phyloP scores from a whole-genome alignment of 257 asterid genomes.

The Knoxia roxburghii region DNA sequence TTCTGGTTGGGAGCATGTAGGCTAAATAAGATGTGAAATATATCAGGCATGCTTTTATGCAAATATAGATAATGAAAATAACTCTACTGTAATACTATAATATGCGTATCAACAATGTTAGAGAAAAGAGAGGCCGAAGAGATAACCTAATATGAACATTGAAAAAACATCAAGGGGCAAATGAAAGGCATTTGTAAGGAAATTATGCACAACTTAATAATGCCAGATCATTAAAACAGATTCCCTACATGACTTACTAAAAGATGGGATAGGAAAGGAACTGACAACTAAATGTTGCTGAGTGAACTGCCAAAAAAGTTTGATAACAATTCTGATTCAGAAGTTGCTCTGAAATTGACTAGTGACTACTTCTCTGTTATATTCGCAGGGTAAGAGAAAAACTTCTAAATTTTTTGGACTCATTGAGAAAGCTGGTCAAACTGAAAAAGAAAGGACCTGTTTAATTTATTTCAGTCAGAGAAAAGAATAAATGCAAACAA shows the following conservation, averaged over 20 bases:
- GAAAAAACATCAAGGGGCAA: not conserved
- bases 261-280: not conserved
- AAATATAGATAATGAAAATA: not conserved
- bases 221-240: not conserved
- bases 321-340: not conserved
- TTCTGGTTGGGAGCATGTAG: slow-evolving; percentile 92
- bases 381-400: not conserved
- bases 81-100: too few species aligned
- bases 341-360: not conserved
- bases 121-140: too few species aligned
- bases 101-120: too few species aligned
- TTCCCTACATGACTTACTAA: not conserved
- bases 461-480: not conserved
- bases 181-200: not conserved
- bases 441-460: not conserved
- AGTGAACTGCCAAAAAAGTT: not conserved
- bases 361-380: not conserved
- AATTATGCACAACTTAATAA: not conserved
- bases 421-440: not conserved
- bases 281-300: not conserved
- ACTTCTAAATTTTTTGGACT: slow-evolving; percentile 1
- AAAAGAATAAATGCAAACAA: not conserved
- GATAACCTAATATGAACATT: too few species aligned
- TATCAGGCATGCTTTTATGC: slow-evolving; percentile 5
- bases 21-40: slow-evolving; percentile 39